A percentile compares a stretch with the other conserved stretches of the same genome.
These are phyloP conservation scores for Rauvolfia tetraphylla DNA, from an alignment of 257 asterid species.

Conservation along the genomic window DNA sequence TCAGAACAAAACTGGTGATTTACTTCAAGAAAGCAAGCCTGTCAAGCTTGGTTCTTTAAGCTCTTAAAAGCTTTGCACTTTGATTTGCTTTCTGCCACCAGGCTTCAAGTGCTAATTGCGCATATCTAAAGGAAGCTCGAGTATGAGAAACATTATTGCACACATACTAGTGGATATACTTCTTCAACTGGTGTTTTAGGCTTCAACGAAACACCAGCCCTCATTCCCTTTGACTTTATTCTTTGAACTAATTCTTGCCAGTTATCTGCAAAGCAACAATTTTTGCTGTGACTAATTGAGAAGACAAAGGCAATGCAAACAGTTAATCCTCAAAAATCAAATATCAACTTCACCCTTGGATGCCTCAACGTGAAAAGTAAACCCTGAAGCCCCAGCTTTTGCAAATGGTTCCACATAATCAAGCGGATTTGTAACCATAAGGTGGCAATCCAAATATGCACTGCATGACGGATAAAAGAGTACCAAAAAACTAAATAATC, in stretches of 20 bases:
- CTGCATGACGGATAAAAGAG: constrained; percentile 31
- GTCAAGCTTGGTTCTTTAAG: not conserved
- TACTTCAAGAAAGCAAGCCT: not conserved
- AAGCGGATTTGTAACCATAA: constrained; percentile 92
- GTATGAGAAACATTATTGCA: not conserved
- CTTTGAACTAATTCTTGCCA: constrained; percentile 74
- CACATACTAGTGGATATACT: constrained; percentile 73
- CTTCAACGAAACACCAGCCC: constrained; percentile 75
- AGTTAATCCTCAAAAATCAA: not conserved
- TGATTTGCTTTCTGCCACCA: not conserved
- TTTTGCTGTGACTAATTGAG: not conserved
- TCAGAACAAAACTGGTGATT: not conserved
- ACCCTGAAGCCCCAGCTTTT: constrained; percentile 93
- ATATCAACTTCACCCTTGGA: constrained; percentile 51
- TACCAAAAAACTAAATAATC: not conserved
- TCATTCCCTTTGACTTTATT: constrained; percentile 90
- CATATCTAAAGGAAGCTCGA: not conserved
- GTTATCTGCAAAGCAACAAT: constrained; percentile 45
- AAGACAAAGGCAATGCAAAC: not conserved
- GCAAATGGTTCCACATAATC: constrained; percentile 82
- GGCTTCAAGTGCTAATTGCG: not conserved
- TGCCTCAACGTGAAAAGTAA: constrained; percentile 84
- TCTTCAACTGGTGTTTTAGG: constrained; percentile 88
- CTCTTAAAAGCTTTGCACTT: not conserved
- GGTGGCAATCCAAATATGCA: constrained; percentile 90